A percentile compares a stretch with the other conserved stretches of the same genome.
Conservation (phyloP, 345 rosid species). For the Salix exigua region DNA sequence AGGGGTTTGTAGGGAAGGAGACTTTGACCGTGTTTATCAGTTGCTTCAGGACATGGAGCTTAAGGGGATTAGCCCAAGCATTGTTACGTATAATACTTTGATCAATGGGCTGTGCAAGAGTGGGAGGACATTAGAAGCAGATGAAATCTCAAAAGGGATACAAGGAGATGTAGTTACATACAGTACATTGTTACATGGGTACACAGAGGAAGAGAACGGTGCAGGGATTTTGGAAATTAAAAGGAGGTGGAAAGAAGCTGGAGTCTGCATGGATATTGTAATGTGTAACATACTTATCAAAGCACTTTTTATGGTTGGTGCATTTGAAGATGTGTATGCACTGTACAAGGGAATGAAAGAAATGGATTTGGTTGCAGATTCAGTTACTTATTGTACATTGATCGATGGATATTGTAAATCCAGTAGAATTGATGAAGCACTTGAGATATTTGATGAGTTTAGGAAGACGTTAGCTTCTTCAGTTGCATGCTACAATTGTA, state of each 20-base stretch:
- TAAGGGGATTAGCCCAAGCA: conserved; percentile 55
- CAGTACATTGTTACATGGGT: conserved; percentile 64
- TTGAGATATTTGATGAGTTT: conserved; percentile 70
- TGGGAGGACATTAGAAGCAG: conserved; percentile 67
- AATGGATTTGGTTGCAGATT: conserved; percentile 53
- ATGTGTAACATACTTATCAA: conserved; percentile 70
- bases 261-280: conserved; percentile 54
- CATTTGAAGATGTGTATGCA: conserved; percentile 59
- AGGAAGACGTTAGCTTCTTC: conserved; percentile 47
- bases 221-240: conserved; percentile 50
- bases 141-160: conserved; percentile 56
- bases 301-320: conserved; percentile 69
- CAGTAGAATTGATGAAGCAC: conserved; percentile 70
- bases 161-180: conserved; percentile 55
- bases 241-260: conserved; percentile 47
- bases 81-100: conserved; percentile 54
- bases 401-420: conserved; percentile 56
- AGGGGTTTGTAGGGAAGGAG: conserved; percentile 58
- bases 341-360: conserved; percentile 58
- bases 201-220: conserved; percentile 48
- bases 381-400: conserved; percentile 53
- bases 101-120: conserved; percentile 64
- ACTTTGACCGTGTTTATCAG: conserved; percentile 42
- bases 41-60: conserved; percentile 70
- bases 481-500: conserved; percentile 52